Base-by-base conservation (phyloP, 106 monocot species). In the Allium sativum region DNA sequence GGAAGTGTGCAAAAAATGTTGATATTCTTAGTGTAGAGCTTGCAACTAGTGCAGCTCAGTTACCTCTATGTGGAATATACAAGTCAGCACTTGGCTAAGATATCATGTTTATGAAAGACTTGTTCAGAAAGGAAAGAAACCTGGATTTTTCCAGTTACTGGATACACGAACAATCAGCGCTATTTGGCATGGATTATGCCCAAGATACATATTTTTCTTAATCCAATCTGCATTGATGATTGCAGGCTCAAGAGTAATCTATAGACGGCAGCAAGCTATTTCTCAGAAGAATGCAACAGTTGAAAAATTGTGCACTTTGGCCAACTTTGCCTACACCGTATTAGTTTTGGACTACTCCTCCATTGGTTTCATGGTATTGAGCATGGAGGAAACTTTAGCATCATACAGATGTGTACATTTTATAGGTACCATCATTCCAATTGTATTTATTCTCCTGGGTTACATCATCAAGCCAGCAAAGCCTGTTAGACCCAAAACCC, bases 301-400 rank as follows among this genome's bases (percentile, higher is more conserved):
- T 18, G 64, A 45, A 57, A 88, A 68, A 59, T 19, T 88, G 7
- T 56, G 92, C 46, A 80, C 50, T 4, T 45, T 88, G 17, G 57
- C 68, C 51, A 98, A 98, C 80, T 74, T 92, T 44, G 72, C 69
- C 22, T 98, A 85, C 66, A 98, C 96, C 3, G 3, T 98, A 13
- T 52, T 98, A 69, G 88, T 84, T 67, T 70, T 92, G 61, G 92
- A 98, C 68, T 88, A 82, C 57, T 98, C 96, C 22, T 92, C 87
- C 88, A 98, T 98, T 45, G 96, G 96, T 21, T 98, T 98, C 73
- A 64, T 74, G 91, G 96, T 98, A 10, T 62, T 96, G 84, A 90
- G 95, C 87, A 67, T 96, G 61, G 54, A 80, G 22, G 95, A 96
- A 65, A 96, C 87, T 40, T 52, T 96, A 21, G 87, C 87, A 3